These are phyloP conservation scores for Schizochytrium sp. DNA, from an alignment of 108 stramenopile species.

Conservation along the genomic window DNA sequence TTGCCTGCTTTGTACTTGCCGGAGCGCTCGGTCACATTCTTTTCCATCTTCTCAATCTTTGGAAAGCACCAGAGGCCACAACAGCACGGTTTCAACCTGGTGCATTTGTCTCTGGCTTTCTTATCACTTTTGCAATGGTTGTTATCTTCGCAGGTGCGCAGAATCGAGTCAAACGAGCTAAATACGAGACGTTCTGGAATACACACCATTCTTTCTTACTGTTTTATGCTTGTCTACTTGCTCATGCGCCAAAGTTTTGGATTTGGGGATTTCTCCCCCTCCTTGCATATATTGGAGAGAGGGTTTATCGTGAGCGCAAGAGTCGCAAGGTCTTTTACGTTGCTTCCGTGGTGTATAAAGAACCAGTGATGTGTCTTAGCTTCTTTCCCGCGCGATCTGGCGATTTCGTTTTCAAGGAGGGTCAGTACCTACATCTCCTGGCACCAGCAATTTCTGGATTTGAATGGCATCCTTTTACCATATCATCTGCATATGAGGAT, in stretches of 20 bases:
- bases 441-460: constrained; percentile 61
- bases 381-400: constrained; percentile 66
- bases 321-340: constrained; percentile 63
- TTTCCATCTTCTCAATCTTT: constrained; percentile 68
- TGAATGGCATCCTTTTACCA: constrained; percentile 75
- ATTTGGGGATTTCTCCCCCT: constrained; percentile 65
- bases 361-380: constrained; percentile 69
- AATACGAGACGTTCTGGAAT: constrained; percentile 71
- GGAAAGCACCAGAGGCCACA: constrained; percentile 8
- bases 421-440: constrained; percentile 70
- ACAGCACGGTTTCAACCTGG: constrained; percentile 59
- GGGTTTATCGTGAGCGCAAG: constrained; percentile 49
- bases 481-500: constrained; percentile 65
- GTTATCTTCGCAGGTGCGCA: constrained; percentile 69
- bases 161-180: constrained; percentile 61
- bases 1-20: constrained; percentile 63
- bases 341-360: constrained; percentile 65
- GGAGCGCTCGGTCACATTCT: constrained; percentile 66
- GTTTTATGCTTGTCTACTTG: constrained; percentile 64
- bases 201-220: constrained; percentile 69
- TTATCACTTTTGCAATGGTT: constrained; percentile 69
- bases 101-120: constrained; percentile 66
- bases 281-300: constrained; percentile 61
- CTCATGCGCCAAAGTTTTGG: constrained; percentile 70
- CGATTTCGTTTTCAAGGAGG: constrained; percentile 72